Percentiles rank a stretch among this genome's conserved stretches.
These are phyloP conservation scores for Cicer yamashitae DNA, from an alignment of 306 rosid genomes.

Conservation along the genomic window DNA sequence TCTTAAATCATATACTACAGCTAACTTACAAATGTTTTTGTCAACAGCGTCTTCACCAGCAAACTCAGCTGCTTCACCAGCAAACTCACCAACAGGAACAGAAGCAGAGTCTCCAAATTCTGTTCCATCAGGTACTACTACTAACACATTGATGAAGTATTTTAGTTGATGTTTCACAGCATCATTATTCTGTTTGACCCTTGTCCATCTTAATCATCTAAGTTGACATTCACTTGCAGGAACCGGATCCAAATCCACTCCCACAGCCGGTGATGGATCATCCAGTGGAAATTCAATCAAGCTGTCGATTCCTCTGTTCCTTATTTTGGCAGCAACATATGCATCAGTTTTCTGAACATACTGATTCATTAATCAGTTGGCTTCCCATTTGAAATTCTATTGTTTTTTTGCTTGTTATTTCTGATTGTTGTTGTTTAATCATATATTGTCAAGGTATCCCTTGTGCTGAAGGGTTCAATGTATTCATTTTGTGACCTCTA, in stretches of 20 bases:
- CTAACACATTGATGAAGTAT: not conserved
- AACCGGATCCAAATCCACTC: slow-evolving; percentile 69
- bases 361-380: slow-evolving; percentile 47
- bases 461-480: slow-evolving; percentile 30
- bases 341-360: slow-evolving; percentile 49
- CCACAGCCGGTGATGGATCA: slow-evolving; percentile 60
- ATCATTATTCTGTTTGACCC: slow-evolving; percentile 18
- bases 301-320: slow-evolving; percentile 56
- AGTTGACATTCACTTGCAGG: slow-evolving; percentile 54
- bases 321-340: slow-evolving; percentile 57
- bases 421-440: slow-evolving; percentile 23
- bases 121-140: slow-evolving; percentile 79
- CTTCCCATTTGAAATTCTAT: slow-evolving; percentile 24
- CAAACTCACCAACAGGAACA: slow-evolving; percentile 71
- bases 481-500: slow-evolving; percentile 49
- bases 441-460: slow-evolving; percentile 29
- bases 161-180: slow-evolving; percentile 7
- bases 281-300: slow-evolving; percentile 65
- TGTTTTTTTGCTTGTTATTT: slow-evolving; percentile 13
- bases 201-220: slow-evolving; percentile 37
- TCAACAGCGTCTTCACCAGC: slow-evolving; percentile 70
- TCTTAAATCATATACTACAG: slow-evolving; percentile 7
- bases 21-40: slow-evolving; percentile 39
- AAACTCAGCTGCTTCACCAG: slow-evolving; percentile 68
- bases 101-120: slow-evolving; percentile 67